Conservation (phyloP, 140 eudicot genomes). For the Cichorium intybus region DNA sequence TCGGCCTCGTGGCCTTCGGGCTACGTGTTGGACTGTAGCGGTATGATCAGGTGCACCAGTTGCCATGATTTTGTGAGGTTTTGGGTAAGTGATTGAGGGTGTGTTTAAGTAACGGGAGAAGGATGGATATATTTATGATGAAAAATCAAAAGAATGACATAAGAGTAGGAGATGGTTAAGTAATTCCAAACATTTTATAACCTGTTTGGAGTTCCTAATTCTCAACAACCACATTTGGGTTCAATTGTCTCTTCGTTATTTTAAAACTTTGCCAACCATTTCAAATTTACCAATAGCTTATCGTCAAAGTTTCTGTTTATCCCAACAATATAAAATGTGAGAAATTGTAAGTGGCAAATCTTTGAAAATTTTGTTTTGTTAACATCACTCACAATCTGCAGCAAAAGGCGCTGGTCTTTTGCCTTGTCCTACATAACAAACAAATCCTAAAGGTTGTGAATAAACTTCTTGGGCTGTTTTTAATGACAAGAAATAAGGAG, state of each 20-base stretch:
- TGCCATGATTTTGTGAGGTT: slow-evolving; percentile 1
- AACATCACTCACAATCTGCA: too few species aligned
- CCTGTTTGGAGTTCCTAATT: slow-evolving; percentile 18
- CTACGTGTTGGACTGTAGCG: not conserved
- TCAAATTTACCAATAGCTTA: too few species aligned
- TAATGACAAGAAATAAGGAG: too few species aligned
- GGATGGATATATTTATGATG: slow-evolving; percentile 1
- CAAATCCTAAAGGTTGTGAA: too few species aligned
- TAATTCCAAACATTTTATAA: not conserved
- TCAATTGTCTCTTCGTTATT: not conserved
- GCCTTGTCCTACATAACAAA: too few species aligned
- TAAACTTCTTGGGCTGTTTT: too few species aligned
- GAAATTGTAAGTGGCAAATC: too few species aligned
- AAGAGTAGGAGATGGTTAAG: slow-evolving; percentile 26
- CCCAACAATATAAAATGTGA: too few species aligned
- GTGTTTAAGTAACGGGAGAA: slow-evolving; percentile 14
- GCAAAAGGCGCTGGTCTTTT: too few species aligned
- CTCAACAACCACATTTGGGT: not conserved
- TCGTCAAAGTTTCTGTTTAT: too few species aligned
- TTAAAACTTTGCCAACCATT: too few species aligned
- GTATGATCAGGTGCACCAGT: not conserved
- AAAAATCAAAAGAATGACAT: slow-evolving; percentile 21
- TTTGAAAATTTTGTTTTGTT: too few species aligned
- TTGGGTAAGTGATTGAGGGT: not conserved
- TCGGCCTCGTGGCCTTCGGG: slow-evolving; percentile 44